phyloP scores from a whole-genome alignment of 2,329 filamentous ascomycete species.

The Venturia aucupariae region DNA sequence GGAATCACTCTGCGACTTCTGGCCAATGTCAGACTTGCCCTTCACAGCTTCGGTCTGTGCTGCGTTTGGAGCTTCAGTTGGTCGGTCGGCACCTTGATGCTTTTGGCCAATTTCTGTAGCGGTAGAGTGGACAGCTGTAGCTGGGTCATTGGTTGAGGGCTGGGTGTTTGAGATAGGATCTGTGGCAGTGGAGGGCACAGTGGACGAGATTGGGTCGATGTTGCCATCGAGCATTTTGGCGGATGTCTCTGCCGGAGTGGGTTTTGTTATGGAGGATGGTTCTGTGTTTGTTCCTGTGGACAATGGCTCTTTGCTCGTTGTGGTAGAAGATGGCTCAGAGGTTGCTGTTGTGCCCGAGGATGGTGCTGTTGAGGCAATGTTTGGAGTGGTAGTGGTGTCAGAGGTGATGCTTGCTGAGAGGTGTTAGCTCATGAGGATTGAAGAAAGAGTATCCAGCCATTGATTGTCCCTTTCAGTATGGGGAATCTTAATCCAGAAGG shows the following conservation, averaged over 20 bases:
- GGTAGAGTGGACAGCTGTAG: conserved; percentile 15
- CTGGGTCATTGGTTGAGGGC: neutral
- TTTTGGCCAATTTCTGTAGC: conserved; percentile 20
- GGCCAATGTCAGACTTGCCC: conserved; percentile 24
- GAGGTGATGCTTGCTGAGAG: neutral
- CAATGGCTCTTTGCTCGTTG: neutral
- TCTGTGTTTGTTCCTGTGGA: neutral
- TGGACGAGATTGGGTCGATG: neutral
- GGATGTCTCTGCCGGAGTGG: neutral
- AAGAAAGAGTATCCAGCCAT: neutral
- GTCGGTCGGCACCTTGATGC: conserved; percentile 29
- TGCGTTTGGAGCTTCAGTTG: conserved; percentile 22
- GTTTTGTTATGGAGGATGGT: no score
- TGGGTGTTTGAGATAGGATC: conserved; percentile 10
- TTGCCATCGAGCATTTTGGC: neutral
- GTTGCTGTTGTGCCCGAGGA: conserved; percentile 14
- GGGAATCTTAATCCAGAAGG: neutral
- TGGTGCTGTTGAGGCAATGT: neutral
- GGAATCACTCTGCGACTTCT: conserved; percentile 14
- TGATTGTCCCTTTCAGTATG: neutral
- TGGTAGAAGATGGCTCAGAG: neutral
- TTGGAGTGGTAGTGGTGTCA: neutral
- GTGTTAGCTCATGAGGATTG: conserved; percentile 5
- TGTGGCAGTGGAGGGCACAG: conserved; percentile 17
- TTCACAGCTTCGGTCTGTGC: conserved; percentile 27